A percentile compares a stretch with the other conserved stretches of the same genome.
These are phyloP conservation scores for Manihot esculenta DNA, from an alignment of 441 rosid genomes.

Conservation along the genomic window DNA sequence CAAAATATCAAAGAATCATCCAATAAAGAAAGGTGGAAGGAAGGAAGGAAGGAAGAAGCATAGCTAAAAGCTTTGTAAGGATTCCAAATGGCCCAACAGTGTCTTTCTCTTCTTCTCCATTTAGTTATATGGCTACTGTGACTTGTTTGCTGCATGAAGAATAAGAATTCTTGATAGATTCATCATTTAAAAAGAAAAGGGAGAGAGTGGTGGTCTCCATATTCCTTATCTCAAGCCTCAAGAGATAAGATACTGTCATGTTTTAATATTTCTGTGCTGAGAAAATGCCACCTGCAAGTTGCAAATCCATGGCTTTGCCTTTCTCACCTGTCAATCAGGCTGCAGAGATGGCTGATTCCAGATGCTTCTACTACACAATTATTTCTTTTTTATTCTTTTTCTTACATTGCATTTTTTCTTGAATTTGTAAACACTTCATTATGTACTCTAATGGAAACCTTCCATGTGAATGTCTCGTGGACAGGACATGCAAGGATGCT, in stretches of 20 bases:
- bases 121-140: conserved; percentile 6
- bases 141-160: conserved; percentile 35
- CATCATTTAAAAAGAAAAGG: no score
- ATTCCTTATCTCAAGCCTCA: conserved; percentile 29
- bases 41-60: no score
- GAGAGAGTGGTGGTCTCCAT: conserved; percentile 23
- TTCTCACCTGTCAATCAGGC: conserved; percentile 18
- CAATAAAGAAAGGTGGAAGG: not conserved
- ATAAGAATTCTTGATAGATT: conserved; percentile 30
- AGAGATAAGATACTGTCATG: conserved; percentile 15
- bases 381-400: not conserved
- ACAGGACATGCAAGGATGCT: no score
- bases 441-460: no score
- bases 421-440: no score
- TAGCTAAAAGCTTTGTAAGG: not conserved
- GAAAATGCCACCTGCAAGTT: not conserved
- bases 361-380: conserved; percentile 20
- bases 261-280: not conserved
- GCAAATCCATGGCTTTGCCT: conserved; percentile 17
- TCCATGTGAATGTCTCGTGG: no score
- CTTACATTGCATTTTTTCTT: no score
- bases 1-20: conserved; percentile 7
- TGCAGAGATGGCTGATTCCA: conserved; percentile 15
- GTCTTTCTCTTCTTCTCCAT: conserved; percentile 2
- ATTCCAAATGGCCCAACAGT: conserved; percentile 24